phyloP scores from a whole-genome alignment of 2,329 filamentous ascomycete genomes.

The Diaporthe velutina region DNA sequence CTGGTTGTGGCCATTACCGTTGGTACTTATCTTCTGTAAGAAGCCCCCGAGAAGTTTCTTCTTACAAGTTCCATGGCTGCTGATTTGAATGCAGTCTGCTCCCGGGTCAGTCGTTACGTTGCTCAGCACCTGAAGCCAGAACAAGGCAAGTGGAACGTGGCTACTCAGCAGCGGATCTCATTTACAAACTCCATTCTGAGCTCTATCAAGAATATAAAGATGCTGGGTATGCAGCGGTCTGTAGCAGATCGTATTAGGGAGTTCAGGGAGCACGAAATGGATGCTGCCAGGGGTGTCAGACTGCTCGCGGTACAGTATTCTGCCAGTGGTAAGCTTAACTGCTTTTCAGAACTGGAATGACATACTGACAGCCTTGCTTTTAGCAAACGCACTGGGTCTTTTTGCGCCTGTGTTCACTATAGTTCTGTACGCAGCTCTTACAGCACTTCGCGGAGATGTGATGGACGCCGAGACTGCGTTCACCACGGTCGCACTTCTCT shows the following conservation, averaged over 20 bases:
- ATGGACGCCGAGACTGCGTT: conserved; percentile 55
- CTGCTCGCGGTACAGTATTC: conserved; percentile 58
- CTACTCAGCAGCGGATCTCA: conserved; percentile 56
- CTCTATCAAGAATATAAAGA: conserved; percentile 56
- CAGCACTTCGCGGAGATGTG: conserved; percentile 37
- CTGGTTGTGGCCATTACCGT: conserved; percentile 57
- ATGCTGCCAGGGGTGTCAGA: conserved; percentile 49
- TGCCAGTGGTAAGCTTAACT: conserved; percentile 51
- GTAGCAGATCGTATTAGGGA: conserved; percentile 43
- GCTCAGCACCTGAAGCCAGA: conserved; percentile 51
- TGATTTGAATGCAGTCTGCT: conserved; percentile 52
- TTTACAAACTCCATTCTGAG: conserved; percentile 51
- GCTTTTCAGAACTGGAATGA: background rate
- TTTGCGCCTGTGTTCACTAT: conserved; percentile 56
- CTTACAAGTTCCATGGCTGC: background rate
- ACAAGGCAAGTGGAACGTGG: conserved; percentile 55
- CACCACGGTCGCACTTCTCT: conserved; percentile 54
- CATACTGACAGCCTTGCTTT: conserved; percentile 12
- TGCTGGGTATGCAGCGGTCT: conserved; percentile 50
- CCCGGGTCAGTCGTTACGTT: conserved; percentile 55
- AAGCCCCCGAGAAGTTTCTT: background rate
- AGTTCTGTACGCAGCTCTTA: conserved; percentile 50
- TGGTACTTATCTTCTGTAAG: conserved; percentile 57
- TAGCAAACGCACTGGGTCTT: conserved; percentile 57
- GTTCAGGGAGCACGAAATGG: conserved; percentile 51